Evolutionary conservation across 2,329 filamentous ascomycete species (phyloP), one percentile per base, ranked within the genome.

Genomic region (Diplocarpon mali): DNA sequence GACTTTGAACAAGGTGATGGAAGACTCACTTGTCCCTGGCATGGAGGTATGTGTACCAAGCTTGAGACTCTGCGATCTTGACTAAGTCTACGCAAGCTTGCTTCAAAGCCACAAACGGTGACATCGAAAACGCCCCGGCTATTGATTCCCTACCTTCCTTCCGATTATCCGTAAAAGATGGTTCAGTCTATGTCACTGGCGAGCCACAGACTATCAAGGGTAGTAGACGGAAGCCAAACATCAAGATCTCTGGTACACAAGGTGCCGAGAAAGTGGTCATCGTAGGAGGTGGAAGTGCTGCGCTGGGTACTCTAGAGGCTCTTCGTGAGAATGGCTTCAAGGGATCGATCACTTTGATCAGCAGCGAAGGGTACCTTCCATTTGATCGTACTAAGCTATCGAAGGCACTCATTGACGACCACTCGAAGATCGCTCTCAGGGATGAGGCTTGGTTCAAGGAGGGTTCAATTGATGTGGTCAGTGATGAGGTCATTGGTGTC

Each of bases 321-420:
- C 75, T 98, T 13, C 81, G 90, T 35, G 83, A 84, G 52, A 78
- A 82, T 51, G 88, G 89, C 27, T 96, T 81, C 69, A 73, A 72
- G 5, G 90, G 88, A 12, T 69, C 75, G 44, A 80, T 98, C 54
- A 93, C 88, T 0, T 70, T 95, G 57, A 80, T 98, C 57, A 81
- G 85, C 11, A 80, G 76, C 52, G 92, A 98, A 64, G 83, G 85
- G 16, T 83, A 92, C 62, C 73, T 83, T 29, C 89, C 89, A 28
- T 89, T 96, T 57, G 92, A 98, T 67, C 79, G 92, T 15, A 87
- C 92, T 10, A 96, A 96, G 70, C 74, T 98, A 35, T 95, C 89
- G 60, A 98, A 98, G 67, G 87, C 90, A 0, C 72, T 98, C 11
- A 75, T 95, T 50, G 78, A 85, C 6, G 90, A 98, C 60, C 65